Base-by-base conservation (phyloP, 768 basidiomycete species). In the Lentinula guzmanii region DNA sequence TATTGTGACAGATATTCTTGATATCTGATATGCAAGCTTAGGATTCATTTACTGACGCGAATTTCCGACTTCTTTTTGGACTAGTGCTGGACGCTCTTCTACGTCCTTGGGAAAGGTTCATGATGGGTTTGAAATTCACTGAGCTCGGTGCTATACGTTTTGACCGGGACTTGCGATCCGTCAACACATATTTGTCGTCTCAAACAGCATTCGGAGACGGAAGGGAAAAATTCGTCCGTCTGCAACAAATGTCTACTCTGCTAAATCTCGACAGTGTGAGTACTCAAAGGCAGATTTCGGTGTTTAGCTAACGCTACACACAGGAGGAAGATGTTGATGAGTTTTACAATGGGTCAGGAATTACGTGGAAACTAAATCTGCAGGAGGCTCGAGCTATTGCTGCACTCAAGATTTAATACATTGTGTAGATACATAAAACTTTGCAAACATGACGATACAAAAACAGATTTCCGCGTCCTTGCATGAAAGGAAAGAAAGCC, bases 91-190 rank as follows among this genome's bases (percentile, higher is more conserved):
- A 96, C 69, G 84, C 91, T 6, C 77, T 98, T 18, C 85, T 97
- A n/a, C 82, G 92, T 52, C 95, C 95, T 48, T 98, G 95, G 95
- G 97, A 99, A 75, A 96, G 92, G 71, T 84, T 87, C 66, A 78
- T 95, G 21, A 79, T 87, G 66, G 80, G 84, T 0, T 79, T 96
- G 68, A 89, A 83, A 73, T 98, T 91, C 70, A 91, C 91, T 10
- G 96, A 98, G 82, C 83, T 98, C 62, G 97, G 97, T 28, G 96
- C 95, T 3, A 89, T 99, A 62, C 89, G 95, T 15, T 95, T 97
- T 70, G 97, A 99, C 68, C 85, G 90, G 16, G 96, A 99, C 71
- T 76, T 98, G 50, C 83, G 96, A 28, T 84, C 92, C 4, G 83
- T 98, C 64, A 86, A 85, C 24, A 79, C 87, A 2, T 95, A 90